Base-by-base conservation (phyloP, 768 basidiomycete genomes). In the Leucocoprinus sp. region DNA sequence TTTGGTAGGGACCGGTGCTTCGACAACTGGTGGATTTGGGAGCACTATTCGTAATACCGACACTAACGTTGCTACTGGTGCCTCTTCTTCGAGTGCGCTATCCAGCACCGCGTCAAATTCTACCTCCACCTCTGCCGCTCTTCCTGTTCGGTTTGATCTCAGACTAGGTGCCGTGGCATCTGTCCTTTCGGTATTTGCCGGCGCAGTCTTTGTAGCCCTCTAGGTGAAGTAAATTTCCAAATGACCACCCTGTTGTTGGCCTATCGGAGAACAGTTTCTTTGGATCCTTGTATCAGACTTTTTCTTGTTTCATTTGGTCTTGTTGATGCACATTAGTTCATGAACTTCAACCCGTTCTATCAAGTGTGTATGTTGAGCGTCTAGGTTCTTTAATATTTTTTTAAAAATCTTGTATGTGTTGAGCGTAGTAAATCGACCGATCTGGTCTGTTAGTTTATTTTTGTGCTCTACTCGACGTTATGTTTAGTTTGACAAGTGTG, bases 161-260 rank as follows among this genome's bases (percentile, higher is more conserved):
- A 45, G 37, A 37, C 24, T 36, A 23, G 46, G 46, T 35, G 5
- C 42, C 12, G 17, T 48, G 24, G 33, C 31, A 38, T 53, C 41
- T 24, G 37, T 43, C 22, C 42, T 43, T 27, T 74, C 75, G 15
- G 70, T 64, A 0, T 55, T 71, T 29, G 76, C 70, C 29, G 79
- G 78, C 29, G 74, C 64, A 18, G 73, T 58, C 11, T 54, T 69
- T 48, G 62, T 72, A 36, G 61, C 60, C 0, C 65, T 78, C 54
- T 80, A 62, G 64, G 9, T 14, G 21, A 19, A 15, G 37, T 9
- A 14, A 31, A 8, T 31, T 14, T 31, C n/a, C 9, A 14, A 31
- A 21, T 41, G 18, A 8, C 14, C 26, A 14, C 14, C 19, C 15
- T 26, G 26, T 17, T 12, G n/a, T 31, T 31, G n/a, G n/a, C n/a